Base-by-base conservation (phyloP, 2,329 filamentous ascomycete genomes). In the Aspergillus ochraceoroseus region DNA sequence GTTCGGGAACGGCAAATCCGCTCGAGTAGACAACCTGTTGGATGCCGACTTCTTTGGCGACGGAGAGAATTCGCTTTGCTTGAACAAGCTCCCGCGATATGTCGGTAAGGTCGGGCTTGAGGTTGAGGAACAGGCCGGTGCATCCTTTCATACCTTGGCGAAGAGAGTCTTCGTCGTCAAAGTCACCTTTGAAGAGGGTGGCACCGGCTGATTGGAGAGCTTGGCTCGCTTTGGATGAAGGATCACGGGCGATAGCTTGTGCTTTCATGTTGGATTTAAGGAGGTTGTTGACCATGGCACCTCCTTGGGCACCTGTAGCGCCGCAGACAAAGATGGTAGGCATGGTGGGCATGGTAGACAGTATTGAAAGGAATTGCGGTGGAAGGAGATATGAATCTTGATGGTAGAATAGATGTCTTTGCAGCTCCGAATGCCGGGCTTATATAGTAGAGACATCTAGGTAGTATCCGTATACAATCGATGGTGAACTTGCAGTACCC, bases 211-310 rank as follows among this genome's bases (percentile, higher is more conserved):
- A 34, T 36, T 56, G 45, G 9, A 69, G 54, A 1, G 39, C 47
- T 15, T 55, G 46, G 7, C 61, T 55, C 1, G 54, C 45, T 0
- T 51, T 32, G 5, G 61, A 52, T 18, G 53, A 38, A 4, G 46
- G 30, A 27, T 62, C 57, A 32, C 54, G 50, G 2, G 63, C 58
- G 12, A 68, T 54, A 2, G 60, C 59, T 46, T 64, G 59, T 3
- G 64, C 48, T 20, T 52, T 47, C 46, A 57, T 53, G 19, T 49
- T 53, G 1, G 53, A 13, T 27, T 53, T 41, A 14, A 56, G 44
- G 0, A 67, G 49, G 36, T 62, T 49, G 14, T 54, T 42, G 32
- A 54, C 47, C 5, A 62, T 45, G 27, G 56, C 56, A 14, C 53
- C 51, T 19, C 57, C 59, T 59, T 46, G 59, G 44, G 38, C 59